A percentile compares a stretch with the other conserved stretches of the same genome.
These are phyloP conservation scores for Anaeramoeba flamelloides DNA, from an alignment of 78 protist genomes.

Conservation along the genomic window DNA sequence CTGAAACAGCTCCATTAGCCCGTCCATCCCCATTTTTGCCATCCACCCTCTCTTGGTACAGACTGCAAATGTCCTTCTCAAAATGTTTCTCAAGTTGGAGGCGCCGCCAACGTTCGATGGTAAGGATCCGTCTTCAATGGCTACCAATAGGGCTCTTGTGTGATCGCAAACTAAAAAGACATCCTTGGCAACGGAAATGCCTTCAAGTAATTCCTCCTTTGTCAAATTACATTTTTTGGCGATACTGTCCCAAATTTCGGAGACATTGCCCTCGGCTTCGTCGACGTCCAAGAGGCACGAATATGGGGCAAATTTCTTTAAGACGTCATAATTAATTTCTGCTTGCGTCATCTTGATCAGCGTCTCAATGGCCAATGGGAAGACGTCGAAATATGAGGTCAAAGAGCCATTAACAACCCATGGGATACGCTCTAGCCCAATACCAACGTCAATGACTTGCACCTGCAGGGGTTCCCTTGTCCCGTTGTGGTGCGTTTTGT, in stretches of 20 bases:
- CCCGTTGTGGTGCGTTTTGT: neutral
- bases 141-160: constrained; percentile 20
- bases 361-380: constrained; percentile 8
- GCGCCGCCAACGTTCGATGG: constrained; percentile 27
- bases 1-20: constrained; percentile 6
- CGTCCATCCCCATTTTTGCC: constrained; percentile 14
- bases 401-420: constrained; percentile 26
- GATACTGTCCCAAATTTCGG: neutral
- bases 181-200: neutral
- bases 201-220: neutral
- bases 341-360: constrained; percentile 1
- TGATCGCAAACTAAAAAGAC: constrained; percentile 18
- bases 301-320: constrained; percentile 13
- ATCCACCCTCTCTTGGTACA: constrained; percentile 4
- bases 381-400: constrained; percentile 21
- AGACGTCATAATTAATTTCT: neutral
- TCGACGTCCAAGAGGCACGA: constrained; percentile 23
- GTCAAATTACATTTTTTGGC: neutral
- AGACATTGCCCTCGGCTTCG: constrained; percentile 19
- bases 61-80: constrained; percentile 15
- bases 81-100: constrained; percentile 9
- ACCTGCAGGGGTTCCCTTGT: constrained; percentile 4
- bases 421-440: constrained; percentile 31
- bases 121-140: constrained; percentile 20
- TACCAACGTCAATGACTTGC: constrained; percentile 23